A percentile compares a stretch with the other conserved stretches of the same genome.
Conservation (phyloP, 257 asterid species). For the Schizonepeta tenuifolia region DNA sequence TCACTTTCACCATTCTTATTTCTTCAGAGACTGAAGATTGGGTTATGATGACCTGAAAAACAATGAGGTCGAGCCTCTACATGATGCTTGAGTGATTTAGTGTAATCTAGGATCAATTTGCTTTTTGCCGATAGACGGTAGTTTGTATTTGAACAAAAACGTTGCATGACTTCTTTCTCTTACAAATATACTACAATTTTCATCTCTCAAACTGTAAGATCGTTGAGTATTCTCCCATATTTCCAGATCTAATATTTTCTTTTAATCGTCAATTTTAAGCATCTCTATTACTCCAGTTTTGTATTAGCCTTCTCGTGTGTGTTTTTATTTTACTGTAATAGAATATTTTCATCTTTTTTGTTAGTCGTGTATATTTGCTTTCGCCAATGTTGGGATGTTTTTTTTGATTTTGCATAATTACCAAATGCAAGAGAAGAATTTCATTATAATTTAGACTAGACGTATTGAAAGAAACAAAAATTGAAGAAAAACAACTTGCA, state of each 20-base stretch:
- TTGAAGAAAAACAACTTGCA: too few species aligned
- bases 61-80: too few species aligned
- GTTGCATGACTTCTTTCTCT: constrained; percentile 25
- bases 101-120: constrained; percentile 19
- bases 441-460: too few species aligned
- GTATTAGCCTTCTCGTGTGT: background rate
- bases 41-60: too few species aligned
- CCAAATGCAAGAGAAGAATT: background rate
- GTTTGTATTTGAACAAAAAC: constrained; percentile 32
- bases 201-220: constrained; percentile 34
- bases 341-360: constrained; percentile 18
- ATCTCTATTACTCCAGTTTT: constrained; percentile 32
- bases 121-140: constrained; percentile 28
- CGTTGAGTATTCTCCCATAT: constrained; percentile 21
- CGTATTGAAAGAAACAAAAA: too few species aligned
- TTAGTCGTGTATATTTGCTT: background rate
- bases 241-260: too few species aligned
- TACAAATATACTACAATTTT: constrained; percentile 20
- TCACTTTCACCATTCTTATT: too few species aligned
- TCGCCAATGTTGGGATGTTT: background rate
- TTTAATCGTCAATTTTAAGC: constrained; percentile 26
- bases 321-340: constrained; percentile 19
- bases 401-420: background rate
- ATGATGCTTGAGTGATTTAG: constrained; percentile 49
- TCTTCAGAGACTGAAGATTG: too few species aligned